Conservation (phyloP, 1,139 yeast species). For the Debaryomyces coudertii region DNA sequence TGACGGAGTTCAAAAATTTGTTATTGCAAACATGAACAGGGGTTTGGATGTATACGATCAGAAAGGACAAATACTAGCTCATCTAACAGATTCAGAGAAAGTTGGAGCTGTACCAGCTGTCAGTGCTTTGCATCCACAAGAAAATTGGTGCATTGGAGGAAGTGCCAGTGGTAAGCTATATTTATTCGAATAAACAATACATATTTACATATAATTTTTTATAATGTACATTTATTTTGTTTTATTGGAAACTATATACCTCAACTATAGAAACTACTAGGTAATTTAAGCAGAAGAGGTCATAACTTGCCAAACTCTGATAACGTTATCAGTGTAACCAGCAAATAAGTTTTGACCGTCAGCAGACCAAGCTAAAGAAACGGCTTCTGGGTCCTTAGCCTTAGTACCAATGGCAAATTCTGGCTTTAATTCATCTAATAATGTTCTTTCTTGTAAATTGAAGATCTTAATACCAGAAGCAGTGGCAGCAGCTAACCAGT, state of each 20-base stretch:
- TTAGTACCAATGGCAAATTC: constrained; percentile 89
- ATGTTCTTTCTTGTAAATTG: constrained; percentile 94
- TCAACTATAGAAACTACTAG: constrained; percentile 9
- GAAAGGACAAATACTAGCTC: constrained; percentile 77
- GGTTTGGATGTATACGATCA: constrained; percentile 80
- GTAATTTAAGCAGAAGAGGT: constrained; percentile 65
- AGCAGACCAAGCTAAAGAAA: constrained; percentile 99
- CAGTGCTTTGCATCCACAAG: constrained; percentile 74
- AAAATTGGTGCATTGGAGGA: constrained; percentile 92
- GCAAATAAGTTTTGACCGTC: constrained; percentile 99
- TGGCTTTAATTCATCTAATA: constrained; percentile 98
- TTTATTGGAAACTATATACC: constrained; percentile 8
- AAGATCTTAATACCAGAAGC: constrained; percentile 97
- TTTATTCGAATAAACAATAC: constrained; percentile 43
- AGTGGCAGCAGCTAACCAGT: constrained; percentile 99
- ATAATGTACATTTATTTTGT: constrained; percentile 11
- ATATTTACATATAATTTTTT: not conserved
- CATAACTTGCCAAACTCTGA: constrained; percentile 99
- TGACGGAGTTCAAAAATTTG: constrained; percentile 80
- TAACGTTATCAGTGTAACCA: constrained; percentile 99
- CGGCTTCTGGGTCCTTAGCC: constrained; percentile 98
- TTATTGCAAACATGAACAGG: constrained; percentile 90
- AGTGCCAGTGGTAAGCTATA: constrained; percentile 93
- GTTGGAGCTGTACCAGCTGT: constrained; percentile 95
- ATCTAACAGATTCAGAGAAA: constrained; percentile 52